phyloP scores from a whole-genome alignment of 495 filamentous ascomycete genomes.

The Penicillium antarcticum region DNA sequence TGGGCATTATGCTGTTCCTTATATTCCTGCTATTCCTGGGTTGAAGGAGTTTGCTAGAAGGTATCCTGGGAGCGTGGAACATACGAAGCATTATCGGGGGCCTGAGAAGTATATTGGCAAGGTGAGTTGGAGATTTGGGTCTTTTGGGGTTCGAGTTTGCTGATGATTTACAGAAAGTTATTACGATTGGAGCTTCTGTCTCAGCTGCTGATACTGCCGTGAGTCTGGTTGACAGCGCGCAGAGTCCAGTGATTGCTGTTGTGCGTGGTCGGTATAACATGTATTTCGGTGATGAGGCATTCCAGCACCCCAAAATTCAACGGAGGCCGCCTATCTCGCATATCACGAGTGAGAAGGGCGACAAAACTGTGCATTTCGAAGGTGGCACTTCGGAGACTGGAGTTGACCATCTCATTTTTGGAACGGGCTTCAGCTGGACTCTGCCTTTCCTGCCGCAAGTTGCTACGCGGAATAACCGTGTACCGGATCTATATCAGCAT shows the following conservation, averaged over 20 bases:
- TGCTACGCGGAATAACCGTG: conserved; percentile 47
- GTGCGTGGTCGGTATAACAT: conserved; percentile 44
- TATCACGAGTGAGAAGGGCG: conserved; percentile 35
- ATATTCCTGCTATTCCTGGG: conserved; percentile 58
- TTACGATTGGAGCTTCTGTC: conserved; percentile 42
- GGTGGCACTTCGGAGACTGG: conserved; percentile 44
- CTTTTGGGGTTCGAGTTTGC: not conserved
- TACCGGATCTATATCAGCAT: conserved; percentile 55
- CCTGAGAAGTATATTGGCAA: conserved; percentile 37
- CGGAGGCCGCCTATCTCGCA: conserved; percentile 43
- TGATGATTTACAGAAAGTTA: conserved; percentile 30
- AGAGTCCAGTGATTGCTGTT: conserved; percentile 34
- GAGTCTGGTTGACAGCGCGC: conserved; percentile 28
- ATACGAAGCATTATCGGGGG: conserved; percentile 41
- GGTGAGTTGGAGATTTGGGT: conserved; percentile 9
- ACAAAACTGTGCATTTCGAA: conserved; percentile 41
- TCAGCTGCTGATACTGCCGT: conserved; percentile 42
- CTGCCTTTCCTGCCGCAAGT: conserved; percentile 52
- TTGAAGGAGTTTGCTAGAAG: conserved; percentile 31
- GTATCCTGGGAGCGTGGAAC: conserved; percentile 34
- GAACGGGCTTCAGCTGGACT: conserved; percentile 55
- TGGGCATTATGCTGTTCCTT: conserved; percentile 74
- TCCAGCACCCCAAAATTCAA: conserved; percentile 47
- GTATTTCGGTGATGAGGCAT: conserved; percentile 51
- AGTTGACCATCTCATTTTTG: conserved; percentile 57